Percentiles rank a stretch among this genome's conserved stretches.
Evolutionary conservation across 768 basidiomycete genomes (phyloP).

Genomic region (Exsudoporus frostii): DNA sequence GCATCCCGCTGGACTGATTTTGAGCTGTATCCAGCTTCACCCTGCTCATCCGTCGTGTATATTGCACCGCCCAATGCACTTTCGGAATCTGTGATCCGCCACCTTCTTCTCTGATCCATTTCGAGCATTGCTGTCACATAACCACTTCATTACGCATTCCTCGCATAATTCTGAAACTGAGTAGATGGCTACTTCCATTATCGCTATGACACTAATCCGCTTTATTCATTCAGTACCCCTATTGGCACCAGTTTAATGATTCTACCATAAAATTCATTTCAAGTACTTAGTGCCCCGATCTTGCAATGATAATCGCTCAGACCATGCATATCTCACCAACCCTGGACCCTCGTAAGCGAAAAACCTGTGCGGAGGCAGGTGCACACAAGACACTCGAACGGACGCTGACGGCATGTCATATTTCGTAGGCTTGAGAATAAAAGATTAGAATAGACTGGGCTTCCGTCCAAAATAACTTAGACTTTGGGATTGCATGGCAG

Average conservation of each 20-base stretch:
- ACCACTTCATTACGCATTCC: constrained; percentile 34
- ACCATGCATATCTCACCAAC: neutral
- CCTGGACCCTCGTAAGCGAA: constrained; percentile 24
- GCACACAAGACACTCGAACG: neutral
- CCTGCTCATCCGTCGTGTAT: constrained; percentile 11
- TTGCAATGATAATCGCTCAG: constrained; percentile 6
- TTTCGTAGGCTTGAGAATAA: neutral
- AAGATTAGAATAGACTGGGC: neutral
- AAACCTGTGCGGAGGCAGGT: neutral
- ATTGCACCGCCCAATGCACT: constrained; percentile 11
- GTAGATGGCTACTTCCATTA: constrained; percentile 28
- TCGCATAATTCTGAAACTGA: constrained; percentile 32
- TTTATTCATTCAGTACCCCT: constrained; percentile 30
- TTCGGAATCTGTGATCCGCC: constrained; percentile 31
- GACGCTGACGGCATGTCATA: constrained; percentile 1
- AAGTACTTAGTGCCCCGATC: constrained; percentile 18
- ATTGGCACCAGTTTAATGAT: constrained; percentile 30
- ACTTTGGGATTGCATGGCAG: too few relatives aligned
- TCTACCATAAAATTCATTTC: constrained; percentile 26
- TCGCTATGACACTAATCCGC: constrained; percentile 31
- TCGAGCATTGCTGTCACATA: constrained; percentile 40
- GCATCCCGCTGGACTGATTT: constrained; percentile 8
- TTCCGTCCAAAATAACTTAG: too few relatives aligned
- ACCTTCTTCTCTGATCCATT: constrained; percentile 17
- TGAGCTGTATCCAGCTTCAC: constrained; percentile 6